Evolutionary conservation across 495 filamentous ascomycete genomes (phyloP), one percentile per base, ranked within the genome.

Genomic region (Oleoguttula mirabilis): DNA sequence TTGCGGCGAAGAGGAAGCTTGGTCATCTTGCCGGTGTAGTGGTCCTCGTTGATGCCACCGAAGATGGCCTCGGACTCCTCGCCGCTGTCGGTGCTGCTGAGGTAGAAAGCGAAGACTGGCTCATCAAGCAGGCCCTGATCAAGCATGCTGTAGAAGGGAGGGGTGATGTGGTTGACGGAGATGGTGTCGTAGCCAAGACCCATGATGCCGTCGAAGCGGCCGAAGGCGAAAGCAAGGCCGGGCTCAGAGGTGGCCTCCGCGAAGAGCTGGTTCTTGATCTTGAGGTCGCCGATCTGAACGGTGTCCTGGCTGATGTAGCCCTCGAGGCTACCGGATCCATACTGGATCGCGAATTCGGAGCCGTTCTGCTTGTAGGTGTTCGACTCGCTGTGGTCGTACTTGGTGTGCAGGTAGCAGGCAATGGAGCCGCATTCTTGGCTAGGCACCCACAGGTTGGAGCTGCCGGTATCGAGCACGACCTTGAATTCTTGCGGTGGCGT

Each of bases 391-490:
- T 84, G 86, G 63, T 96, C 90, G 65, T 94, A 99, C 71, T 88
- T 99, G 61, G 61, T 74, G 71, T 99, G 92, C 43, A 99, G 80
- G 63, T 87, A 99, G 73, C 92, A 99, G 47, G 92, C 92, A 55
- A 99, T 99, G 39, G 88, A 95, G 55, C 77, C 81, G 63, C 92
- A 99, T 51, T 84, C 70, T 11, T 71, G 68, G 2, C 87, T 94
- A 3, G 92, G 92, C 39, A 99, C 92, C 92, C 92, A 99, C 41
- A 99, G 73, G 69, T 99, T 99, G 50, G 92, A 99, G 71, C 88
- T 95, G 48, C 92, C 92, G 20, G 92, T 99, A 60, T 99, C 92
- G 41, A 99, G 78, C 46, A 99, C 81, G 48, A 99, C 92, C 71
- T 99, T 99, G 77, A 99, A 99, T 39, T 66, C 66, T 66, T 99